Conservation (phyloP, 1,284 basidiomycete species). For the Gastroboletus turbinatus region DNA sequence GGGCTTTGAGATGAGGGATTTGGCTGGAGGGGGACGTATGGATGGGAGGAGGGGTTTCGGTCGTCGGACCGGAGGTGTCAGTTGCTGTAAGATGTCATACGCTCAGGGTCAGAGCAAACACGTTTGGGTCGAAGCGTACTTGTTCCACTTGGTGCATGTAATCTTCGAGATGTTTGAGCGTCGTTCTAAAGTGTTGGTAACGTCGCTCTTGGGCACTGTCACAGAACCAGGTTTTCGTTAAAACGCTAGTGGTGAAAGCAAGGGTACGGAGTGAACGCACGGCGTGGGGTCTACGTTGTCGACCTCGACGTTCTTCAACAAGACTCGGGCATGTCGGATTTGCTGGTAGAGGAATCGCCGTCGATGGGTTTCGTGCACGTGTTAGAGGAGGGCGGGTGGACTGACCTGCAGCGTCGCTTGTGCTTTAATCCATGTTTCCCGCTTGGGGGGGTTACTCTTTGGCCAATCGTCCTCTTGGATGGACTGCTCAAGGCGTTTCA, state of each 20-base stretch:
- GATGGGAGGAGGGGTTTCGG: conserved; percentile 40
- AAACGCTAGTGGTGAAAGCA: neutral
- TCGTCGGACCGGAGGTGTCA: conserved; percentile 38
- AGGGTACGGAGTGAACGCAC: conserved; percentile 36
- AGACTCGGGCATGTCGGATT: conserved; percentile 57
- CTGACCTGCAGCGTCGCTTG: conserved; percentile 59
- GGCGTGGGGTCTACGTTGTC: conserved; percentile 44
- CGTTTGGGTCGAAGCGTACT: conserved; percentile 32
- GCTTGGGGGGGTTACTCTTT: conserved; percentile 31
- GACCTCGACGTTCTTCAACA: conserved; percentile 57
- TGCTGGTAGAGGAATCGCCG: conserved; percentile 42
- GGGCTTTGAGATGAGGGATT: neutral
- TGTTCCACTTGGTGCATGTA: conserved; percentile 50
- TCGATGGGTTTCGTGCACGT: neutral
- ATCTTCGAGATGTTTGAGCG: conserved; percentile 53
- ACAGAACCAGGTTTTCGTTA: neutral
- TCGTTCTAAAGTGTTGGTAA: conserved; percentile 46
- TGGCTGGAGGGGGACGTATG: conserved; percentile 30
- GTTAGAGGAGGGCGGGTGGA: neutral
- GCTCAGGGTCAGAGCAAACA: conserved; percentile 1
- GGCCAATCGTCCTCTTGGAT: conserved; percentile 51
- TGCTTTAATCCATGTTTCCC: conserved; percentile 54
- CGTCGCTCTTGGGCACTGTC: conserved; percentile 41
- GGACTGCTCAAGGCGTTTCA: conserved; percentile 60
- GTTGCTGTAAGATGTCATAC: conserved; percentile 31